Conservation (phyloP, 306 rosid species). For the Fragaria nilgerrensis region DNA sequence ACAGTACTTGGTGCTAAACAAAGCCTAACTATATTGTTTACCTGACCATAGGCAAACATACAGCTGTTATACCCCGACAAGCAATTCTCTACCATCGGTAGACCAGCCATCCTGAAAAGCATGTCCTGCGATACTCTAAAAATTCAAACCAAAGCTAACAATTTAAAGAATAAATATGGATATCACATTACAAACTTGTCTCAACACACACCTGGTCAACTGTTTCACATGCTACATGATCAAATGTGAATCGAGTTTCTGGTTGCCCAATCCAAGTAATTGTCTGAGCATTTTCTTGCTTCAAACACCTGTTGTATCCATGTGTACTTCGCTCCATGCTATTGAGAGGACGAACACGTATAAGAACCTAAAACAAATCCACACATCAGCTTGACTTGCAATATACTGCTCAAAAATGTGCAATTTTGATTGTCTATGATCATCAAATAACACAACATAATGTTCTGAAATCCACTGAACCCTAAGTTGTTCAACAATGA, state of each 20-base stretch:
- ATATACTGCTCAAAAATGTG: background rate
- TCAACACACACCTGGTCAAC: constrained; percentile 69
- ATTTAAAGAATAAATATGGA: background rate
- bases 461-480: background rate
- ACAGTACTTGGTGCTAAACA: background rate
- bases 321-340: constrained; percentile 64
- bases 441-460: background rate
- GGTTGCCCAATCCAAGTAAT: constrained; percentile 87
- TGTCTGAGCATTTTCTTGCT: constrained; percentile 75
- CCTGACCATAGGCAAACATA: constrained; percentile 99
- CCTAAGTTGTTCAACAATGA: background rate
- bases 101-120: constrained; percentile 91
- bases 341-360: constrained; percentile 94
- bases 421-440: constrained; percentile 7
- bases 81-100: constrained; percentile 98
- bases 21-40: constrained; percentile 29
- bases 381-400: constrained; percentile 31
- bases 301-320: constrained; percentile 80
- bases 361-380: constrained; percentile 56
- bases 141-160: constrained; percentile 18
- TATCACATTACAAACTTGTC: constrained; percentile 4
- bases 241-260: constrained; percentile 85
- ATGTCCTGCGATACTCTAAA: constrained; percentile 56
- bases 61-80: constrained; percentile 95
- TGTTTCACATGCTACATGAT: constrained; percentile 96